Percentiles rank a stretch among this genome's conserved stretches.
Evolutionary conservation across 345 rosid genomes (phyloP).

Genomic region (Fremontodendron californicum): DNA sequence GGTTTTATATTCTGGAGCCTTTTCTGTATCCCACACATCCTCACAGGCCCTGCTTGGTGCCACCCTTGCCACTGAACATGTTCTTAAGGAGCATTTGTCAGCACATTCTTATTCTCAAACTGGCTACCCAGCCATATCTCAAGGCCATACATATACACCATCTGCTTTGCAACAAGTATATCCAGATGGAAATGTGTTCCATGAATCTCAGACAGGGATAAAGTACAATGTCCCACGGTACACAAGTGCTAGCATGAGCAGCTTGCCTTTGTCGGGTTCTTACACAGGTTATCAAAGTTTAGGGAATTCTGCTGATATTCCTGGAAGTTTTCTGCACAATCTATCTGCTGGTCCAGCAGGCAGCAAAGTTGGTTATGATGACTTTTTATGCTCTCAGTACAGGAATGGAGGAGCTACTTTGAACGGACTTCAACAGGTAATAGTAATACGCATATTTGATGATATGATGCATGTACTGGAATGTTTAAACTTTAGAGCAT

Average conservation of each 20-base stretch:
- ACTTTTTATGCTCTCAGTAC: too few relatives aligned
- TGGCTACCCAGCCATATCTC: conserved; percentile 22
- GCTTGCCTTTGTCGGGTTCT: conserved; percentile 22
- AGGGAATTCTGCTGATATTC: conserved; percentile 17
- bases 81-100: conserved; percentile 10
- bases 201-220: conserved; percentile 26
- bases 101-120: conserved; percentile 16
- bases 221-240: conserved; percentile 16
- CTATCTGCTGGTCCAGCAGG: conserved; percentile 4
- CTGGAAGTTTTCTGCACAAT: conserved; percentile 22
- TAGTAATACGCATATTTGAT: neutral
- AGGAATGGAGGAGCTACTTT: conserved; percentile 20
- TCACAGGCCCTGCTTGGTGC: conserved; percentile 17
- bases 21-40: conserved; percentile 12
- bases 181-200: conserved; percentile 16
- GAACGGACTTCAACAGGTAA: conserved; percentile 29
- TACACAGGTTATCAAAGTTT: conserved; percentile 22
- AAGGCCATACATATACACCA: conserved; percentile 16
- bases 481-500: neutral
- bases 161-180: conserved; percentile 25
- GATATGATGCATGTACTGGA: neutral
- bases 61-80: conserved; percentile 9
- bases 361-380: conserved; percentile 19
- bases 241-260: conserved; percentile 12
- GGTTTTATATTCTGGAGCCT: conserved; percentile 23